Percentiles rank a stretch among this genome's conserved stretches.
phyloP scores from a whole-genome alignment of 805 yeast species.

The Monosporozyma yasuniensis region DNA sequence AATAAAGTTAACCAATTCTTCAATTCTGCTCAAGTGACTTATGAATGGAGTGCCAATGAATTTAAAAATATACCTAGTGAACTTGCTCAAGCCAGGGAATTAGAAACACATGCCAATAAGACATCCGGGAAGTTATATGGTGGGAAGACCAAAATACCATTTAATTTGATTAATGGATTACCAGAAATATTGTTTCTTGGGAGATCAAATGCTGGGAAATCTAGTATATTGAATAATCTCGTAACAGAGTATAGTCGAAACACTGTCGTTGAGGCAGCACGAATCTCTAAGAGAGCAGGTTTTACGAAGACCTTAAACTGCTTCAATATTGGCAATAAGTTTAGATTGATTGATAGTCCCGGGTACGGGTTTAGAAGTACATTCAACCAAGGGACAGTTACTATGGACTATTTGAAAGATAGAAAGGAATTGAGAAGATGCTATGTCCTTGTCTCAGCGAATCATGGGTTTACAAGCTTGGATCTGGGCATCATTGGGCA shows the following conservation, averaged over 20 bases:
- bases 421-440: slow-evolving; percentile 48
- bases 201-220: slow-evolving; percentile 80
- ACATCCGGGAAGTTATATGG: slow-evolving; percentile 15
- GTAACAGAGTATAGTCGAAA: slow-evolving; percentile 34
- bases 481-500: slow-evolving; percentile 47
- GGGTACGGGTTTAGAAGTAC: slow-evolving; percentile 79
- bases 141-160: slow-evolving; percentile 23
- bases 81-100: slow-evolving; percentile 8
- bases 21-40: slow-evolving; percentile 35
- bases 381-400: slow-evolving; percentile 57
- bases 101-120: slow-evolving; percentile 5
- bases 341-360: slow-evolving; percentile 75
- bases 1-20: slow-evolving; percentile 35
- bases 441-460: slow-evolving; percentile 53
- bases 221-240: slow-evolving; percentile 60
- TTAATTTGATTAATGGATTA: slow-evolving; percentile 31
- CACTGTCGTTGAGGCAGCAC: slow-evolving; percentile 36
- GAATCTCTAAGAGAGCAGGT: slow-evolving; percentile 47
- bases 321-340: slow-evolving; percentile 52
- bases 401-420: slow-evolving; percentile 49
- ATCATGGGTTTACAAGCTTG: slow-evolving; percentile 47
- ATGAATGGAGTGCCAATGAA: slow-evolving; percentile 53
- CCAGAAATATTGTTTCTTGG: slow-evolving; percentile 79
- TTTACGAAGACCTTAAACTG: slow-evolving; percentile 57
- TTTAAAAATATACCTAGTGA: slow-evolving; percentile 47